These are phyloP conservation scores for Epichloe coenophiala DNA, from an alignment of 2,329 filamentous ascomycete species.

Conservation along the genomic window DNA sequence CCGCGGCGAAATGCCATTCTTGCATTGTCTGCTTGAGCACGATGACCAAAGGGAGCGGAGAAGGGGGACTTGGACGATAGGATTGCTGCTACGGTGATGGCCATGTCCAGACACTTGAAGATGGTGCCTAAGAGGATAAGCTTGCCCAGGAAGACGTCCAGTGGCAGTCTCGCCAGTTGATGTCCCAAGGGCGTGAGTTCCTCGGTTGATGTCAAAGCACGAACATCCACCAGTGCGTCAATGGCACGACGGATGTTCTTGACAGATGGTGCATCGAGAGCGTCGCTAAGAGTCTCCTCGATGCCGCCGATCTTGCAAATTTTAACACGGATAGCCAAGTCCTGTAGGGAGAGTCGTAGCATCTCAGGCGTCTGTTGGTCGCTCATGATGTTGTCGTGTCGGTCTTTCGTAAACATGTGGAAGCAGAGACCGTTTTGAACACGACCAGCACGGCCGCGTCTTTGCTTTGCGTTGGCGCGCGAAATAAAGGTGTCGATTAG, in stretches of 20 bases:
- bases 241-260: constrained; percentile 91
- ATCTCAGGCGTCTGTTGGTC: constrained; percentile 96
- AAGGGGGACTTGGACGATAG: constrained; percentile 92
- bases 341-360: constrained; percentile 83
- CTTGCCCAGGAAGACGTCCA: constrained; percentile 93
- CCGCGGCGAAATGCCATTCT: constrained; percentile 67
- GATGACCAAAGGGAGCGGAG: constrained; percentile 70
- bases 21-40: constrained; percentile 68
- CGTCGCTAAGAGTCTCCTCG: constrained; percentile 75
- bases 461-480: constrained; percentile 87
- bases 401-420: constrained; percentile 82
- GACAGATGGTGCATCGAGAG: constrained; percentile 75
- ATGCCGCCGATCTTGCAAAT: constrained; percentile 93
- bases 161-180: constrained; percentile 74
- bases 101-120: constrained; percentile 84
- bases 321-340: constrained; percentile 90
- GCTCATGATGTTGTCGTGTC: constrained; percentile 73
- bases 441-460: constrained; percentile 83
- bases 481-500: constrained; percentile 94
- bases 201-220: constrained; percentile 68
- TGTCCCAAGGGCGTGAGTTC: constrained; percentile 76
- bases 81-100: constrained; percentile 83
- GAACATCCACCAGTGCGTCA: constrained; percentile 85
- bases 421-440: constrained; percentile 93
- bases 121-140: constrained; percentile 75